Base-by-base conservation (phyloP, 164 flowering plant genomes). In the Berberis vulgaris region DNA sequence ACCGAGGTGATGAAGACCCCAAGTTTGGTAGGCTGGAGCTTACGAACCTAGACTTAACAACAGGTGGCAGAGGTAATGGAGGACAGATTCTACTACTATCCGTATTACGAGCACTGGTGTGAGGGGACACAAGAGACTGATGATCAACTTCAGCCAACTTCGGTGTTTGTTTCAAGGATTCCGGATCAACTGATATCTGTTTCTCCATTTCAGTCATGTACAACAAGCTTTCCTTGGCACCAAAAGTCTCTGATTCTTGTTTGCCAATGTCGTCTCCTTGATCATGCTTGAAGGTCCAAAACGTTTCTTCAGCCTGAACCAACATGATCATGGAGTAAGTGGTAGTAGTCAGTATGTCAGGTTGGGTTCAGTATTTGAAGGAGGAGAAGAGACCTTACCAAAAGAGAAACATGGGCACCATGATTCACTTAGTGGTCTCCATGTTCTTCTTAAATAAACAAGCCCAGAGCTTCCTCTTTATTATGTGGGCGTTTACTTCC, bases 121-220 rank as follows among this genome's bases (percentile, higher is more conserved):
- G 49, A 46, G 11, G 54, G 3, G 54, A 26, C n/a, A 52, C n/a
- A 11, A 52, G n/a, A 10, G 54, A 52, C 4, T 6, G n/a, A 52
- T 26, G 8, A 10, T 52, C 54, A 26, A 12, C 10, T 7, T 52
- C 54, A 10, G 11, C 54, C n/a, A 10, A 38, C 2, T 11, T 61
- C 3, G 69, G 54, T 7, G 78, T 66, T 64, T 69, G 74, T 49
- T 56, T 76, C 65, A 84, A 39, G 1, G 96, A 84, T 43, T 75
- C 57, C 1, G 96, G 88, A 70, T 88, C 89, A 9, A 84, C 81
- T 0, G 78, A 79, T 61, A 78, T 82, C 72, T 85, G 85, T 71
- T 71, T 84, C 72, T 82, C 88, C 42, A 54, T 73, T 7, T 49
- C 68, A 49, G 55, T 56, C 44, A 46, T 42, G 46, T 50, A 56